Base-by-base conservation (phyloP, 2,329 filamentous ascomycete species). In the Phialocephala sp. region DNA sequence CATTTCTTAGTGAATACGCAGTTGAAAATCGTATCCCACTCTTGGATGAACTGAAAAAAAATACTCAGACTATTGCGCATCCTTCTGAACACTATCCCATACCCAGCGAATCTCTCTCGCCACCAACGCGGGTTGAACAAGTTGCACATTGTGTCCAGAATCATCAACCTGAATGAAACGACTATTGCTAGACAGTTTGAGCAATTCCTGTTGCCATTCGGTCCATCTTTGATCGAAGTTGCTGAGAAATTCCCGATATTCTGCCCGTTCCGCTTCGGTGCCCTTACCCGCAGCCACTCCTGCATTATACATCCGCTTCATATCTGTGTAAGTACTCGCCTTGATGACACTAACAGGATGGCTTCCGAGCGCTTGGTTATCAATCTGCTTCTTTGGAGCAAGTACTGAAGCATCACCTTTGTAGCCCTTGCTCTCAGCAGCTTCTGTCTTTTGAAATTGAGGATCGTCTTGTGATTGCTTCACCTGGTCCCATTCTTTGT, bases 71-170 rank as follows among this genome's bases (percentile, higher is more conserved):
- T n/a, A 27, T 32, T 12, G 11, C 15, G 1, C 2, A 27, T 8
- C 22, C 4, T 12, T 24, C 6, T 32, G 50, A 54, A 54, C 50
- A 32, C 5, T 18, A 35, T 54, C 50, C 50, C 50, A 54, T 2
- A 54, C 82, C 69, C 69, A 70, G 52, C 36, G 61, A n/a, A 70
- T 47, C 37, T 66, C 68, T 22, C 62, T 50, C 1, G 58, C 61
- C n/a, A 71, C 64, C 8, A 66, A 18, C 15, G 64, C 63, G 1
- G 69, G 69, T 27, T 69, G 65, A 12, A 57, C 50, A 14, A 71
- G 20, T 22, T 71, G 65, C 8, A 70, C 62, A 60, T 69, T 69
- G 55, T 71, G 69, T 18, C 69, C 69, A 59, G 62, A 66, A 6
- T 59, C 37, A 41, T 15, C 15, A 9, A 52, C 22, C 22, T 55